phyloP scores from a whole-genome alignment of 345 rosid genomes.

The Corymbia maculata region DNA sequence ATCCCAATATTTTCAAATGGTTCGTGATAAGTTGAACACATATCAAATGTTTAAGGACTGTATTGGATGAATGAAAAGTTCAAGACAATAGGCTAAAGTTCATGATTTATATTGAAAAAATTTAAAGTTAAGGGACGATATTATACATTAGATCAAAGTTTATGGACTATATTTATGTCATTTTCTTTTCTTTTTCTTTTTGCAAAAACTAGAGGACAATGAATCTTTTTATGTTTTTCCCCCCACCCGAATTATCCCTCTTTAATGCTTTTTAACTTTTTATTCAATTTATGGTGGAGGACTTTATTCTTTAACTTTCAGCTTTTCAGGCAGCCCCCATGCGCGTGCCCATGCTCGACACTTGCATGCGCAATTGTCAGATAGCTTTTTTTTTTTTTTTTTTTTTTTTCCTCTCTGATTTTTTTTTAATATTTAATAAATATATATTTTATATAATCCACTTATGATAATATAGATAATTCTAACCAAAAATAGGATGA shows the following conservation, averaged over 20 bases:
- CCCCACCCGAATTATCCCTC: background rate
- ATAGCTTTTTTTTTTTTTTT: background rate
- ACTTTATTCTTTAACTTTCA: background rate
- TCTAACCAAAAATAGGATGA: background rate
- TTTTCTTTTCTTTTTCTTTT: too few relatives aligned
- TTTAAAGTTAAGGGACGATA: too few relatives aligned
- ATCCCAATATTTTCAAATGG: too few relatives aligned
- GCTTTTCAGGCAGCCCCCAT: background rate
- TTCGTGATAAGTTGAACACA: too few relatives aligned
- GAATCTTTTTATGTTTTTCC: background rate
- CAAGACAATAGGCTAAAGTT: background rate
- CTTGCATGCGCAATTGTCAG: background rate
- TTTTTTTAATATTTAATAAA: background rate
- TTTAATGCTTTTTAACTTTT: background rate
- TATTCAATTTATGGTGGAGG: background rate
- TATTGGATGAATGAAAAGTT: too few relatives aligned
- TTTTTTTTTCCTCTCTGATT: background rate
- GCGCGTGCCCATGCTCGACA: background rate
- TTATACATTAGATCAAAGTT: fast-evolving
- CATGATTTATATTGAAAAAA: fast-evolving
- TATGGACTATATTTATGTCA: background rate
- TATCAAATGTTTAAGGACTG: too few relatives aligned
- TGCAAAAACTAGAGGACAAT: background rate
- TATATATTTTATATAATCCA: background rate
- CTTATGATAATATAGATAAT: background rate